These are phyloP conservation scores for rapeseed (Brassica napus) DNA, from an alignment of 345 rosid genomes.

Conservation along the genomic window DNA sequence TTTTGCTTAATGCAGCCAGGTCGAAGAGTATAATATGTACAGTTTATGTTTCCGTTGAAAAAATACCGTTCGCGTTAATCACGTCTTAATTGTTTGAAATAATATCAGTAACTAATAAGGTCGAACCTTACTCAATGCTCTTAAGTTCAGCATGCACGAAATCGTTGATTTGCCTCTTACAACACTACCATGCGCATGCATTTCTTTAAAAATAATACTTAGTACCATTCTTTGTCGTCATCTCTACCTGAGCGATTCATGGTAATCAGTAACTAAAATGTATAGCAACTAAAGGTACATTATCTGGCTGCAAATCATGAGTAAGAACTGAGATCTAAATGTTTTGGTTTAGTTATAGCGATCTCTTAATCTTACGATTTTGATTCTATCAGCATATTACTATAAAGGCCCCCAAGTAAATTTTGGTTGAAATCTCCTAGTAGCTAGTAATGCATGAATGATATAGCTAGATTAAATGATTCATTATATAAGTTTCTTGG, in stretches of 20 bases:
- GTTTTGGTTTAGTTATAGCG: neutral
- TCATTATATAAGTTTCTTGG: neutral
- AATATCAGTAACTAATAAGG: no score
- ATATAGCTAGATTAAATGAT: neutral
- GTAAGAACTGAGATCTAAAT: neutral
- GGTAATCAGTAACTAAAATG: neutral
- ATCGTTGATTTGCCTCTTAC: neutral
- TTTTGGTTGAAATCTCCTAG: neutral
- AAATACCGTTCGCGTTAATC: no score
- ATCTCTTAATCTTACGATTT: neutral
- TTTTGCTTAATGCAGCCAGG: no score
- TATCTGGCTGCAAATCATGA: neutral
- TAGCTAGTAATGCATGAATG: no score
- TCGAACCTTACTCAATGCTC: no score
- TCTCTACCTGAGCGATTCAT: neutral
- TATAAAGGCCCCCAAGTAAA: neutral
- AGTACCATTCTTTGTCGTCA: neutral
- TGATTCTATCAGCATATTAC: neutral
- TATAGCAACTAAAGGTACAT: neutral
- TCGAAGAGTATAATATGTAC: no score
- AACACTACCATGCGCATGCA: conserved; percentile 26
- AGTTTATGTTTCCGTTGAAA: no score
- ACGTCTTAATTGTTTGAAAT: no score
- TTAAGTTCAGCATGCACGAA: conserved; percentile 26
- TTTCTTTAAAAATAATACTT: neutral